phyloP scores from a whole-genome alignment of 495 filamentous ascomycete species.

The Penicillium paxilli region DNA sequence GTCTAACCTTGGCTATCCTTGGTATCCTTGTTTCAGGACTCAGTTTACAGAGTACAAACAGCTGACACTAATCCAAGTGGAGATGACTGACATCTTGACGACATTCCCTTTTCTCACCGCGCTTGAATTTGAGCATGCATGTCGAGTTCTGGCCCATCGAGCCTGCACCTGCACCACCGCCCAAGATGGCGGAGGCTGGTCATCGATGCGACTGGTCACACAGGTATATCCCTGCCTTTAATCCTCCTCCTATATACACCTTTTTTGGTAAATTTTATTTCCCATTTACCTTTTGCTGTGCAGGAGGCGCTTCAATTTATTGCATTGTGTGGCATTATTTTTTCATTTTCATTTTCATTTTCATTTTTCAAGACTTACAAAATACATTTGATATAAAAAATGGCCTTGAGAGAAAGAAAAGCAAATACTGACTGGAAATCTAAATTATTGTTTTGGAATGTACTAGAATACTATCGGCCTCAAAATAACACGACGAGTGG shows the following conservation, averaged over 20 bases:
- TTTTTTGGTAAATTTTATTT: constrained; percentile 4
- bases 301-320: constrained; percentile 2
- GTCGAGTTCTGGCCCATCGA: constrained; percentile 56
- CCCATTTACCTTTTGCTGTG: constrained; percentile 10
- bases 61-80: constrained; percentile 2
- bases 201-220: constrained; percentile 30
- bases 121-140: constrained; percentile 61
- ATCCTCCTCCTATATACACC: not conserved
- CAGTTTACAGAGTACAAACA: no score
- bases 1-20: no score
- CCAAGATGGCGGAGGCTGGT: constrained; percentile 24
- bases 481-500: constrained; percentile 35
- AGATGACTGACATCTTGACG: constrained; percentile 28
- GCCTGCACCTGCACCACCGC: constrained; percentile 33
- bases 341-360: no score
- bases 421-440: not conserved
- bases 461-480: constrained; percentile 33
- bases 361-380: no score
- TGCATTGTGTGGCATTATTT: not conserved
- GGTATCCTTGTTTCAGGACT: no score
- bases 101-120: constrained; percentile 55
- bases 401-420: no score
- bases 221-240: constrained; percentile 27
- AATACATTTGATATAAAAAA: no score
- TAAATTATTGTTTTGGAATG: not conserved